These are phyloP conservation scores for Fusarium decemcellulare DNA, from an alignment of 2,329 filamentous ascomycete genomes.

Conservation along the genomic window DNA sequence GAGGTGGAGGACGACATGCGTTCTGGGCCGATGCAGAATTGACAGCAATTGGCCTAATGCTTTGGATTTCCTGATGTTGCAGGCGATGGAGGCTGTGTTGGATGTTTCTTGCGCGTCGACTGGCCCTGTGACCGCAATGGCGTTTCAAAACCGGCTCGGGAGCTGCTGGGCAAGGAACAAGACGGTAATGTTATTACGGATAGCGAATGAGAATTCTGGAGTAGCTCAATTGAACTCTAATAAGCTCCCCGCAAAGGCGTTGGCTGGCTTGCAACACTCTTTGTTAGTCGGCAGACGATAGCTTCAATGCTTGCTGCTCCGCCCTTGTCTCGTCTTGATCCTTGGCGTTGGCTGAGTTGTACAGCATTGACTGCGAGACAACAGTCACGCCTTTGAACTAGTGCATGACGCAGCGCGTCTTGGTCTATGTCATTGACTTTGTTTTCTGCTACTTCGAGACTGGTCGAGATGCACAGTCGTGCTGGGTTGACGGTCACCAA, in stretches of 20 bases:
- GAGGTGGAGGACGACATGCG: slow-evolving; percentile 5
- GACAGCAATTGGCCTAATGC: slow-evolving; percentile 13
- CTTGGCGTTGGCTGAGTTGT: slow-evolving; percentile 30
- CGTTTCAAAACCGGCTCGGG: slow-evolving; percentile 30
- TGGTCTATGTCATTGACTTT: slow-evolving; percentile 46
- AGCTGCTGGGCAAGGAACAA: slow-evolving; percentile 5
- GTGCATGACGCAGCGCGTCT: slow-evolving; percentile 29
- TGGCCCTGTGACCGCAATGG: slow-evolving; percentile 8
- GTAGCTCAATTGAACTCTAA: slow-evolving; percentile 28
- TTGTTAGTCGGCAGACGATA: slow-evolving; percentile 20
- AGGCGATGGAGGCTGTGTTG: slow-evolving; percentile 22
- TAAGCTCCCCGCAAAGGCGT: neutral
- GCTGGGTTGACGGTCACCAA: slow-evolving; percentile 17
- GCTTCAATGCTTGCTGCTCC: slow-evolving; percentile 3
- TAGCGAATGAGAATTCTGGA: slow-evolving; percentile 25
- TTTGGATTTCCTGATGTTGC: slow-evolving; percentile 18
- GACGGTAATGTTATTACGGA: slow-evolving; percentile 19
- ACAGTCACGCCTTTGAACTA: slow-evolving; percentile 24
- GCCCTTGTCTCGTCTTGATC: slow-evolving; percentile 12
- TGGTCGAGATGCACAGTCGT: slow-evolving; percentile 23
- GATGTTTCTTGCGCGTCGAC: slow-evolving; percentile 36
- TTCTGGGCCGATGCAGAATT: slow-evolving; percentile 10
- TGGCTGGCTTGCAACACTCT: neutral
- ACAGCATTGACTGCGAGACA: slow-evolving; percentile 5
- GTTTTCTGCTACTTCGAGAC: slow-evolving; percentile 16